These are phyloP conservation scores for Trichoderma simmonsii DNA, from an alignment of 2,329 filamentous ascomycete species.

Conservation along the genomic window DNA sequence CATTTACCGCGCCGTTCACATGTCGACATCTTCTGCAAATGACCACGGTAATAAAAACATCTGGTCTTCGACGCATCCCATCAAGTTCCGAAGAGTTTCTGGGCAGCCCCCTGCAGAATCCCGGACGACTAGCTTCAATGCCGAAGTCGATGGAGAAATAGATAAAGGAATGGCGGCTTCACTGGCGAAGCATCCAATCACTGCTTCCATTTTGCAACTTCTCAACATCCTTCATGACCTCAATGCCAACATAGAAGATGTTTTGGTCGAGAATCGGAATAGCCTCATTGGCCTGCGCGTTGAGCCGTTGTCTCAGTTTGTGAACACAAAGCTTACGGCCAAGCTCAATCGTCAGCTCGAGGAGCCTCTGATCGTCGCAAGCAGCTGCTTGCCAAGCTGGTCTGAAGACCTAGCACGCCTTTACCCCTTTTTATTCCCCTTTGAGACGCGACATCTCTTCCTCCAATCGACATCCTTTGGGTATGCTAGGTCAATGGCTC, in stretches of 20 bases:
- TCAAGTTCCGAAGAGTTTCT: conserved; percentile 84
- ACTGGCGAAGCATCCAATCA: conserved; percentile 77
- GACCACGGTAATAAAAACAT: conserved; percentile 73
- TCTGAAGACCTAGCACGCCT: conserved; percentile 89
- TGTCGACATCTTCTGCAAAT: conserved; percentile 47
- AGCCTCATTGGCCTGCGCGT: conserved; percentile 67
- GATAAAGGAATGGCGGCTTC: conserved; percentile 69
- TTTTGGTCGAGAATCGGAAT: conserved; percentile 70
- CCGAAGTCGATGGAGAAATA: conserved; percentile 51
- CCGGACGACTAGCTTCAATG: conserved; percentile 52
- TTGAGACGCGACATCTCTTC: conserved; percentile 95
- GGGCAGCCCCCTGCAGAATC: conserved; percentile 77
- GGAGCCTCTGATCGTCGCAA: conserved; percentile 93
- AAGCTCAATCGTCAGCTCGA: conserved; percentile 97
- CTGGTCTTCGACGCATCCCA: conserved; percentile 85
- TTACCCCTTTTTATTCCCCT: conserved; percentile 96
- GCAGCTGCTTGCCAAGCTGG: conserved; percentile 93
- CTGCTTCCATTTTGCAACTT: conserved; percentile 80
- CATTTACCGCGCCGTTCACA: conserved; percentile 91
- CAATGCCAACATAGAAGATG: conserved; percentile 90
- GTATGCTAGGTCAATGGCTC: conserved; percentile 93
- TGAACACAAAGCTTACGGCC: conserved; percentile 96
- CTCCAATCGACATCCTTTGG: conserved; percentile 97
- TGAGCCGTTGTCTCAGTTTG: conserved; percentile 88
- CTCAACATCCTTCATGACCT: conserved; percentile 89